Percentiles rank a stretch among this genome's conserved stretches.
Evolutionary conservation across 176 grass and related monocot species (phyloP).

Genomic region (Luzula sylvatica): DNA sequence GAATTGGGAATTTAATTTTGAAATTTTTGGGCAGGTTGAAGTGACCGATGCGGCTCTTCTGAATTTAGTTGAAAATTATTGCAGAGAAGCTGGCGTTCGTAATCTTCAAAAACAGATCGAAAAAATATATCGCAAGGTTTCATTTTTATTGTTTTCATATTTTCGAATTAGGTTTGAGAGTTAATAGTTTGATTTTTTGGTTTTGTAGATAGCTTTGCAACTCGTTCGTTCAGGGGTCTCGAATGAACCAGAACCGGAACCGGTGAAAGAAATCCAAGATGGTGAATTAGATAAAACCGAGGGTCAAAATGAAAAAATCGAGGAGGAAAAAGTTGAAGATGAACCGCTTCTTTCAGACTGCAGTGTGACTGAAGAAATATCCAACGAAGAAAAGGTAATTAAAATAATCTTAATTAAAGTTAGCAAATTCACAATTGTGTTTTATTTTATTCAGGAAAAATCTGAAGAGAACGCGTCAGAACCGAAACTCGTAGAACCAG

Average conservation of each 20-base stretch:
- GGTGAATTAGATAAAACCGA: not conserved
- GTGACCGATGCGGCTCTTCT: slow-evolving; percentile 94
- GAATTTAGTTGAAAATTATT: slow-evolving; percentile 88
- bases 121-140: slow-evolving; percentile 99
- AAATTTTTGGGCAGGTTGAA: slow-evolving; percentile 68
- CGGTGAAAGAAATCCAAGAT: slow-evolving; percentile 22
- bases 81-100: slow-evolving; percentile 93
- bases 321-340: slow-evolving; percentile 22
- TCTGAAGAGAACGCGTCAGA: slow-evolving; percentile 7
- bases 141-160: slow-evolving; percentile 9
- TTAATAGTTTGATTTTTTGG: slow-evolving; percentile 8
- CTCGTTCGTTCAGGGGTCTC: slow-evolving; percentile 67
- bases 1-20: slow-evolving; percentile 4
- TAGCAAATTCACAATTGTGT: too few species aligned
- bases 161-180: not conserved
- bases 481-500: slow-evolving; percentile 12
- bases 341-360: slow-evolving; percentile 43
- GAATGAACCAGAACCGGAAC: slow-evolving; percentile 35
- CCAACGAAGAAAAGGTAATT: slow-evolving; percentile 29
- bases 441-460: slow-evolving; percentile 18
- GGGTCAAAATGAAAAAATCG: slow-evolving; percentile 3
- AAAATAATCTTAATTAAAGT: too few species aligned
- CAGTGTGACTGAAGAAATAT: slow-evolving; percentile 57
- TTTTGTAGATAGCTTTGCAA: slow-evolving; percentile 64
- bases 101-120: slow-evolving; percentile 99